A percentile compares a stretch with the other conserved stretches of the same genome.
phyloP scores from a whole-genome alignment of 1,284 basidiomycete genomes.

The Ceratobasidium sp. region DNA sequence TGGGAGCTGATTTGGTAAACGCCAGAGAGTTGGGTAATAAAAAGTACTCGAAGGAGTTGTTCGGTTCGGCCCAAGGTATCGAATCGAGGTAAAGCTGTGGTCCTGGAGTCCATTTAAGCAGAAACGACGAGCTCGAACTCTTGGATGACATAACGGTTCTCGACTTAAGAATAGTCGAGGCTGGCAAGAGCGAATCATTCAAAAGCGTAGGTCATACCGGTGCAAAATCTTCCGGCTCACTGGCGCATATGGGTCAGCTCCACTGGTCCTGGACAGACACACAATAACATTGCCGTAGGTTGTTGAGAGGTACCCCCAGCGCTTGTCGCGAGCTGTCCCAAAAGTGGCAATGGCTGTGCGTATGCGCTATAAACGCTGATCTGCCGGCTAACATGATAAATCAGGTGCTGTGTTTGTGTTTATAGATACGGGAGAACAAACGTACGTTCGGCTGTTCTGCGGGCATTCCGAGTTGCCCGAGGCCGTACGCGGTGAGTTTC shows the following conservation, averaged over 20 bases:
- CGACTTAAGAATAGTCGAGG: neutral
- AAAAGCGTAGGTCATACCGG: neutral
- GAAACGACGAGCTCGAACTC: neutral
- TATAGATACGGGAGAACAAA: neutral
- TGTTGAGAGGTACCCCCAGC: too few species aligned
- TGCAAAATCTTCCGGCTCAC: neutral
- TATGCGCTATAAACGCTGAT: neutral
- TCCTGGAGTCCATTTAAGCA: neutral
- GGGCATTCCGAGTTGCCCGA: neutral
- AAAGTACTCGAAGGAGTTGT: neutral
- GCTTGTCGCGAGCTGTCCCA: too few species aligned
- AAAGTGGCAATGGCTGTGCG: constrained; percentile 9
- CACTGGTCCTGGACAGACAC: too few species aligned
- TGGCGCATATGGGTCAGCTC: neutral
- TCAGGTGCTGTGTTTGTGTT: neutral
- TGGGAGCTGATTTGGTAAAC: neutral
- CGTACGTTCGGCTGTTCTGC: neutral
- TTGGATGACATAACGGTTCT: neutral
- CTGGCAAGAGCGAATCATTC: neutral
- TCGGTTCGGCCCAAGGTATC: neutral
- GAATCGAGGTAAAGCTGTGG: neutral
- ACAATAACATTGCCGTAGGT: neutral
- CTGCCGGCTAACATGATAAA: neutral
- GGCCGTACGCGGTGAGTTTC: neutral
- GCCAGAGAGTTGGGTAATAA: neutral